Evolutionary conservation across 2,329 filamentous ascomycete genomes (phyloP).

Genomic region (Monosporascus sp.): DNA sequence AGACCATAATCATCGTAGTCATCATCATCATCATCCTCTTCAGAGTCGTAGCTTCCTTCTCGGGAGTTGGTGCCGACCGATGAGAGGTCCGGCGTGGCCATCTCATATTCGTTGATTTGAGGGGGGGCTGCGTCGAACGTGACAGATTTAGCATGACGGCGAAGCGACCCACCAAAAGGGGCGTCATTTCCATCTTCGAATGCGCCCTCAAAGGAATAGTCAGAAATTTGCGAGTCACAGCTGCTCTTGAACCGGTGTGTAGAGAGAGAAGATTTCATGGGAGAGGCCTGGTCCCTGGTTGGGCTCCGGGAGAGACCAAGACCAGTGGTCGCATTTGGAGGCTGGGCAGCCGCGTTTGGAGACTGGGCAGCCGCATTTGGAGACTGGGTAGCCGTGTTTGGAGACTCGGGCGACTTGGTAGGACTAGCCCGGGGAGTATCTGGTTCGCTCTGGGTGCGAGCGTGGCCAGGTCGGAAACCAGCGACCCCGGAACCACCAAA

Average conservation of each 20-base stretch:
- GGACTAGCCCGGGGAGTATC: slow-evolving; percentile 55
- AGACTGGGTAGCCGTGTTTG: slow-evolving; percentile 12
- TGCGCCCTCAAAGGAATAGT: slow-evolving; percentile 63
- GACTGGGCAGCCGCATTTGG: too few relatives aligned
- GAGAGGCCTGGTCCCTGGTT: slow-evolving; percentile 69
- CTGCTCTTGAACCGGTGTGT: slow-evolving; percentile 59
- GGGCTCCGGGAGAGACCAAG: slow-evolving; percentile 42
- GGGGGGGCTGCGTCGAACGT: slow-evolving; percentile 93
- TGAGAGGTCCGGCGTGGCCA: slow-evolving; percentile 94
- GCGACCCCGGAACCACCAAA: slow-evolving; percentile 55
- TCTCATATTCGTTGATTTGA: slow-evolving; percentile 95
- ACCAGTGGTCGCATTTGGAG: too few relatives aligned
- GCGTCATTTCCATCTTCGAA: slow-evolving; percentile 50
- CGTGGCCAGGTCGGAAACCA: slow-evolving; percentile 47
- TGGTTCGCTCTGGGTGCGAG: slow-evolving; percentile 54
- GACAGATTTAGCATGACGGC: slow-evolving; percentile 90
- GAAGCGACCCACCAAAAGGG: slow-evolving; percentile 61
- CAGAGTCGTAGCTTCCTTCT: slow-evolving; percentile 87
- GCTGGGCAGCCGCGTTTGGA: too few relatives aligned
- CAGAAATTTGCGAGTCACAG: slow-evolving; percentile 64
- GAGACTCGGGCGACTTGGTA: slow-evolving; percentile 32
- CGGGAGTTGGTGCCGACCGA: slow-evolving; percentile 85
- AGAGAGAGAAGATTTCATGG: slow-evolving; percentile 84
- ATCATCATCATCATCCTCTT: slow-evolving; percentile 69
- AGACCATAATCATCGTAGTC: slow-evolving; percentile 49